Evolutionary conservation across 2,329 filamentous ascomycete species (phyloP).

Genomic region (Cladobotryum protrusum): DNA sequence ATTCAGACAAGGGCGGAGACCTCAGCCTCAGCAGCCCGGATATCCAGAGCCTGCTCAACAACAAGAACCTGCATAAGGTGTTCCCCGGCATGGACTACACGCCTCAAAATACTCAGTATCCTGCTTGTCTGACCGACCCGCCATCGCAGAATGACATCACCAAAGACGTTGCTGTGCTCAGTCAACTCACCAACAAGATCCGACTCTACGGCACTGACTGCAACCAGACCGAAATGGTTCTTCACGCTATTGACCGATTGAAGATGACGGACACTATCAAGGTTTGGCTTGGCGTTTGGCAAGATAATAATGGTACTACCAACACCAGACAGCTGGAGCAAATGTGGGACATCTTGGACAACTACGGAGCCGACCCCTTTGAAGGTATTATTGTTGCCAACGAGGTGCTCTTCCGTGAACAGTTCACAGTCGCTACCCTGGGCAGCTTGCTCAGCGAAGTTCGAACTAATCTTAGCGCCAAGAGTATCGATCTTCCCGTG

Average conservation of each 20-base stretch:
- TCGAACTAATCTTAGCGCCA: conserved; percentile 62
- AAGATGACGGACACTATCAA: conserved; percentile 68
- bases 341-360: conserved; percentile 77
- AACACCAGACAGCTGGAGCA: conserved; percentile 75
- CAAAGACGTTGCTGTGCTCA: conserved; percentile 81
- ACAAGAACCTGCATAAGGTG: conserved; percentile 77
- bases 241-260: conserved; percentile 73
- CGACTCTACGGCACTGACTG: conserved; percentile 93
- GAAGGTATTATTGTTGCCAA: conserved; percentile 78
- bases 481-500: conserved; percentile 65
- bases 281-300: conserved; percentile 92
- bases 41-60: conserved; percentile 77
- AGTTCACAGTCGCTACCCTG: conserved; percentile 61
- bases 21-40: conserved; percentile 67
- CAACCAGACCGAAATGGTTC: conserved; percentile 92
- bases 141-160: conserved; percentile 94
- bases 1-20: conserved; percentile 59
- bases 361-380: conserved; percentile 63
- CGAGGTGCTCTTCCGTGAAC: conserved; percentile 69
- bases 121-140: conserved; percentile 68
- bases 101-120: conserved; percentile 83
- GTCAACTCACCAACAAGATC: conserved; percentile 80
- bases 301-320: conserved; percentile 76
- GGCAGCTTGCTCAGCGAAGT: conserved; percentile 60
- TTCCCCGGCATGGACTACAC: conserved; percentile 97